Conservation (phyloP, 1,139 yeast species). For the Blastobotrys buckinghamii region DNA sequence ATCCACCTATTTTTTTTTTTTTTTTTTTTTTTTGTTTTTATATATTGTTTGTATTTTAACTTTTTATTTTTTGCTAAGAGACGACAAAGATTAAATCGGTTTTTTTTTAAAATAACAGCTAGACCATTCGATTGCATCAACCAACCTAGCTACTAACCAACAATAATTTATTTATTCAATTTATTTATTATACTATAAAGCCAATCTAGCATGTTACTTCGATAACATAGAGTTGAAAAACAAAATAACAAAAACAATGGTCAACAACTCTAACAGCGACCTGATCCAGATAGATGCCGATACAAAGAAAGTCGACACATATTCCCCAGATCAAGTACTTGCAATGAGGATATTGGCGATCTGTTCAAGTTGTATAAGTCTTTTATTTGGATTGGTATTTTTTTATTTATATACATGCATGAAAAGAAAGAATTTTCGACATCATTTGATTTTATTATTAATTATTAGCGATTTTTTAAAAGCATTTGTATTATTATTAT, state of each 20-base stretch:
- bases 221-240: no score
- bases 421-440: constrained; percentile 30
- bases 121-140: no score
- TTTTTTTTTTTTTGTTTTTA: no score
- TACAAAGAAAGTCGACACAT: constrained; percentile 20
- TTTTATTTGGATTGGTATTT: constrained; percentile 30
- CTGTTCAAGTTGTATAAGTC: constrained; percentile 28
- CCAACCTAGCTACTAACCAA: no score
- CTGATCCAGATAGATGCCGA: neutral
- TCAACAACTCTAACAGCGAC: neutral
- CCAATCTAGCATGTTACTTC: no score
- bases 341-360: constrained; percentile 28
- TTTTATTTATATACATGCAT: constrained; percentile 30
- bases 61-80: no score
- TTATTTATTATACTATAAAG: no score
- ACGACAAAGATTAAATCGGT: no score
- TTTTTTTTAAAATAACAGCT: no score
- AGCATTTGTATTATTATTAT: constrained; percentile 62
- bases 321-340: constrained; percentile 23
- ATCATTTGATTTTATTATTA: constrained; percentile 54
- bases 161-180: no score
- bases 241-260: neutral
- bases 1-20: no score
- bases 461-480: constrained; percentile 69
- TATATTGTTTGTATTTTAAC: no score